Base-by-base conservation (phyloP, 1,284 basidiomycete species). In the Ceraceosorus guamensis region DNA sequence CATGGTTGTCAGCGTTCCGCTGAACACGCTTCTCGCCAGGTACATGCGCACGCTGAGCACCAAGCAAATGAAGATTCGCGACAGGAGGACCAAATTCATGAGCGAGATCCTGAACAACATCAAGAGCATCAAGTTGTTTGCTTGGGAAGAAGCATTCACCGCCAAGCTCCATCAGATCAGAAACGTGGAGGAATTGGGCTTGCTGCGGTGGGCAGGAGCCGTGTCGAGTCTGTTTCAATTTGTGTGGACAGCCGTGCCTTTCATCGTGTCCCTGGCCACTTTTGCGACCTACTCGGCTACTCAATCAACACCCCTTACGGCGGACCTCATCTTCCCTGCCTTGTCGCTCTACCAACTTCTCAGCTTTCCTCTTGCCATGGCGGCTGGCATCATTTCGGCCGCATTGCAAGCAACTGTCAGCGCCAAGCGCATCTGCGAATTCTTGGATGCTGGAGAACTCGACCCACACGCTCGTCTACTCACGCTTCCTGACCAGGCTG, bases 281-380 rank as follows among this genome's bases (percentile, higher is more conserved):
- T 91, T 96, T 69, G 85, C 88, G 8, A 83, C 86, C 0, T 91
- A 89, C 44, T 86, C 89, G 0, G 73, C 81, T 18, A 84, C 85
- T 0, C 85, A 85, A 2, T 78, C 82, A 2, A 81, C 76, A 47
- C 89, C 91, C 1, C 78, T 97, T 4, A 96, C 92, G 0, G 84
- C 88, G 1, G 90, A 95, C 68, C 80, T 91, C 60, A 91, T 96
- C 67, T 97, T 97, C 82, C 92, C 92, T 3, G 86, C 90, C 0
- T 90, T 97, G 53, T 87, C 89, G 0, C 80, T 97, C 43, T 97
- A 96, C 80, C 87, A 89, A 82, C 81, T 97, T 0, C 80, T 96
- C 35, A 83, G 86, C 65, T 88, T 95, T 80, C 91, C 92, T 24
- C 80, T 96, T 37, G 87, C 85, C 1, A 90, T 93, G 49, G 77